A percentile compares a stretch with the other conserved stretches of the same genome.
Conservation (phyloP, 2,329 filamentous ascomycete species). For the Juglanconis sp. region DNA sequence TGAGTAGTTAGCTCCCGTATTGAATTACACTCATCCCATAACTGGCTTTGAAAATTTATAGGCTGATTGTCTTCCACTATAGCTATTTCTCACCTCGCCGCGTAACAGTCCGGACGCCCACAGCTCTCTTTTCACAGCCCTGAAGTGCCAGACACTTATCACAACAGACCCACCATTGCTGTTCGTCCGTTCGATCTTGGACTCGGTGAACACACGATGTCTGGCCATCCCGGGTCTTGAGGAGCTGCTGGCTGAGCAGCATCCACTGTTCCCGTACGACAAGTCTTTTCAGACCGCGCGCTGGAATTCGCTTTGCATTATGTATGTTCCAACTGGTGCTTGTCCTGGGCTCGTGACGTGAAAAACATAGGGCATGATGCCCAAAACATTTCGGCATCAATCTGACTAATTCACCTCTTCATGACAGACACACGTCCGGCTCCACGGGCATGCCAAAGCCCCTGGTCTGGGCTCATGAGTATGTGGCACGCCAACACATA, state of each 20-base stretch:
- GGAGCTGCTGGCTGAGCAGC: slow-evolving; percentile 24
- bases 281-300: slow-evolving; percentile 21
- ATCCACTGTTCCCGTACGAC: slow-evolving; percentile 13
- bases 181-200: slow-evolving; percentile 21
- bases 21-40: too few relatives aligned
- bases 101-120: slow-evolving; percentile 35
- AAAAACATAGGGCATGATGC: too few relatives aligned
- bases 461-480: slow-evolving; percentile 27
- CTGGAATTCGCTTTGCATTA: slow-evolving; percentile 21
- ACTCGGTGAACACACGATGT: slow-evolving; percentile 21
- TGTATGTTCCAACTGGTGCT: slow-evolving; percentile 19
- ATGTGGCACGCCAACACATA: slow-evolving; percentile 18
- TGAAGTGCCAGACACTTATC: slow-evolving; percentile 30
- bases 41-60: too few relatives aligned
- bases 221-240: slow-evolving; percentile 27
- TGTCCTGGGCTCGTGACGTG: too few relatives aligned
- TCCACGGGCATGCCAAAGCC: slow-evolving; percentile 31
- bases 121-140: slow-evolving; percentile 24
- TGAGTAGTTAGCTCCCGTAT: not conserved
- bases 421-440: slow-evolving; percentile 29
- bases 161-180: slow-evolving; percentile 25
- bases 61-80: not conserved
- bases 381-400: too few relatives aligned
- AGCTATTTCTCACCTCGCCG: slow-evolving; percentile 34
- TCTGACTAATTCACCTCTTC: not conserved